Conservation (phyloP, 129 eudicot species). For the sunflower (Helianthus annuus) region DNA sequence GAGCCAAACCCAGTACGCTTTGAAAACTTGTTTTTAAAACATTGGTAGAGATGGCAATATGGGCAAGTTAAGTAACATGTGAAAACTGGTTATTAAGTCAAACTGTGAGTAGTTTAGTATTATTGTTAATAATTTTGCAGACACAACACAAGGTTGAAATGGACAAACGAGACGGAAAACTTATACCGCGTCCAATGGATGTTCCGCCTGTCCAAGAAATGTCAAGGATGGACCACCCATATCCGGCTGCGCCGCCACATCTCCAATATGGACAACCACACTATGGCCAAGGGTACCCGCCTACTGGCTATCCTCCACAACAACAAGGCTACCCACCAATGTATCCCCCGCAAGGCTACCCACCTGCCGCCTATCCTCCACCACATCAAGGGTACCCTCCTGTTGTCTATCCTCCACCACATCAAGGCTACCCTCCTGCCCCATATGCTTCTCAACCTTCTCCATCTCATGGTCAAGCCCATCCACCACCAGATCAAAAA, state of each 20-base stretch:
- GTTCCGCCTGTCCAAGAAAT: conserved; percentile 80
- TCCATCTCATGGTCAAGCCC: conserved; percentile 28
- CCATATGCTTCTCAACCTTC: conserved; percentile 25
- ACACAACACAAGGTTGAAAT: conserved; percentile 98
- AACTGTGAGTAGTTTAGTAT: background rate
- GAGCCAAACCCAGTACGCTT: too few relatives aligned
- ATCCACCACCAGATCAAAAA: conserved; percentile 24
- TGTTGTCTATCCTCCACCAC: conserved; percentile 23
- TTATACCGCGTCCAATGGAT: conserved; percentile 68
- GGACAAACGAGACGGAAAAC: conserved; percentile 94
- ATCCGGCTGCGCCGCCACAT: conserved; percentile 34
- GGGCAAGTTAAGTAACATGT: background rate
- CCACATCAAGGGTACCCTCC: conserved; percentile 31
- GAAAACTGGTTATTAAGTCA: background rate
- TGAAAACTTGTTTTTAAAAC: too few relatives aligned
- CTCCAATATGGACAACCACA: conserved; percentile 37
- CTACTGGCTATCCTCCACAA: conserved; percentile 27
- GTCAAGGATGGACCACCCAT: conserved; percentile 82
- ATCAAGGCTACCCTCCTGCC: conserved; percentile 21
- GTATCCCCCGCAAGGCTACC: conserved; percentile 43
- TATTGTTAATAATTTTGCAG: conserved; percentile 33
- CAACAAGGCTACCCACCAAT: conserved; percentile 46
- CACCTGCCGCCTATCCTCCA: conserved; percentile 25
- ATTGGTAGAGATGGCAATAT: background rate
- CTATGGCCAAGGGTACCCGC: conserved; percentile 44